A percentile compares a stretch with the other conserved stretches of the same genome.
Evolutionary conservation across 225 moss, liverwort and hornwort genomes (phyloP).

Genomic region (Pseudisothecium myosuroides): DNA sequence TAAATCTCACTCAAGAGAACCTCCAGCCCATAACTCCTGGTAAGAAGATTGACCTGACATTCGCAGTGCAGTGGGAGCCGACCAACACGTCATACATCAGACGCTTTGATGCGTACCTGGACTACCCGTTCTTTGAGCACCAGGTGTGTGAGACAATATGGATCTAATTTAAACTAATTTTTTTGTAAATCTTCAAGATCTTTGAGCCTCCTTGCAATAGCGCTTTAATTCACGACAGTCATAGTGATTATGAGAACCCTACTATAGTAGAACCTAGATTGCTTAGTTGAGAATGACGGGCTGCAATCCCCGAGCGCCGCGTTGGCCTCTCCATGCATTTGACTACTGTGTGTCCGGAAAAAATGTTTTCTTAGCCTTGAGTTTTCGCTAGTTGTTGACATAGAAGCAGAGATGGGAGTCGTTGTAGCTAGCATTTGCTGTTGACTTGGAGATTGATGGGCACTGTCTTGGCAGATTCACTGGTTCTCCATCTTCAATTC

Average conservation of each 20-base stretch:
- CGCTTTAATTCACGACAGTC: not conserved
- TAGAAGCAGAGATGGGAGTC: not conserved
- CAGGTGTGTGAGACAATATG: slow-evolving; percentile 39
- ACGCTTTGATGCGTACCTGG: slow-evolving; percentile 97
- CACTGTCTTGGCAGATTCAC: slow-evolving; percentile 58
- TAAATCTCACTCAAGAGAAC: slow-evolving; percentile 84
- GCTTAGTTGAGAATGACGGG: not conserved
- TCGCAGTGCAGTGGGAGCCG: slow-evolving; percentile 75
- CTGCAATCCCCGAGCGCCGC: not conserved
- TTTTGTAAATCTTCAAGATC: not conserved
- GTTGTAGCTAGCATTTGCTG: not conserved
- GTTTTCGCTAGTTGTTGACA: not conserved
- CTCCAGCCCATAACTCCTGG: slow-evolving; percentile 49
- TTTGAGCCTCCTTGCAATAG: not conserved
- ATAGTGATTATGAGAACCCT: not conserved
- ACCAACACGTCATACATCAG: slow-evolving; percentile 70
- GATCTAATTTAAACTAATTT: not conserved
- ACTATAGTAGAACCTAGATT: not conserved
- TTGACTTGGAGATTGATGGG: slow-evolving; percentile 2
- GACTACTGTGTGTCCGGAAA: not conserved
- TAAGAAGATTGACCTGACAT: slow-evolving; percentile 70
- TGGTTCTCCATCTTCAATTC: slow-evolving; percentile 99
- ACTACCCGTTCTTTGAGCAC: slow-evolving; percentile 97
- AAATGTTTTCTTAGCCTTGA: not conserved
- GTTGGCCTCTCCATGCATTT: not conserved